Base-by-base conservation (phyloP, 164 flowering plant species). In the Vitis cinerea region DNA sequence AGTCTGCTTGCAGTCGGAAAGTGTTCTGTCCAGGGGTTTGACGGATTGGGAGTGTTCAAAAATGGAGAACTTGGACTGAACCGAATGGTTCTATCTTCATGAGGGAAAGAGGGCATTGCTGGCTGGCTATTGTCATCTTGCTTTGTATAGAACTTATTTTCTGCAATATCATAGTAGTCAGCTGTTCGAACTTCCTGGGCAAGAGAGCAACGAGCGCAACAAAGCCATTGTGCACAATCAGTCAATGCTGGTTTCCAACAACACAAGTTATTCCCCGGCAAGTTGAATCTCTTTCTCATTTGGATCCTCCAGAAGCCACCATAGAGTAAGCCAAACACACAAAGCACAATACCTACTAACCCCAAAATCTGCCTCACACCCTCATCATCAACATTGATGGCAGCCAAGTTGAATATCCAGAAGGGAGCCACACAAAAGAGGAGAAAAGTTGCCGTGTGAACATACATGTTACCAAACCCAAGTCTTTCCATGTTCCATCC, bases 401-500 rank as follows among this genome's bases (percentile, higher is more conserved):
- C 95, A 59, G 99, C 99, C 77, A 93, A 79, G 71, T 72, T 82
- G 80, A 95, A 93, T 55, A 95, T 85, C 89, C 90, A 91, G 73
- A 88, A 91, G 16, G 99, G 99, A 30, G 99, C 94, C 80, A 77
- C 55, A 71, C 98, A 95, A 47, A 93, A 86, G 19, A 95, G 87
- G 49, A 89, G 17, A 73, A 95, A 95, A 49, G 98, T 95, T 2
- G 91, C 90, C 47, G 91, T 87, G 55, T 93, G 99, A 70, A 95
- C 99, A 67, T 90, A 95, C 97, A 93, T 95, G 77, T 95, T 95
- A 2, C 99, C 99, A 72, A 95, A 90, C 10, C 98, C 97, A 53
- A 95, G 89, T 56, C 98, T 88, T 77, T 93, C 97, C 98, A 93
- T 93, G 60, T 95, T 95, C 99, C 98, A 93, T 27, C 99, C 99